These are phyloP conservation scores for Grammothele lineata DNA, from an alignment of 768 basidiomycete genomes.

Conservation along the genomic window DNA sequence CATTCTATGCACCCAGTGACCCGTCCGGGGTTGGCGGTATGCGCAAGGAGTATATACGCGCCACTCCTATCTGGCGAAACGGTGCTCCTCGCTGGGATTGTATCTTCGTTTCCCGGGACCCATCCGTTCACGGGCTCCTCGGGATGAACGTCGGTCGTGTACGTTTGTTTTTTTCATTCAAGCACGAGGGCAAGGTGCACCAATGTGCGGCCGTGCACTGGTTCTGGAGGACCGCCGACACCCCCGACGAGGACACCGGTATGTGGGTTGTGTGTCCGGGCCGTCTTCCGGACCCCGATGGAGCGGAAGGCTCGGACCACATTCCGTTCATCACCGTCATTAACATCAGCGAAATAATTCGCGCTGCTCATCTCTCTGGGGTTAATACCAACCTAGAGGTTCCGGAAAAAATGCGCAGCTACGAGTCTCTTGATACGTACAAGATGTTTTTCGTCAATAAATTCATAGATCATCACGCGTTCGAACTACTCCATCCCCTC, in stretches of 20 bases:
- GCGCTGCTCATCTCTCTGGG: too few relatives aligned
- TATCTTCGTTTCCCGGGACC: conserved; percentile 21
- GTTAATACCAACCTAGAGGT: too few relatives aligned
- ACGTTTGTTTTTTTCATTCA: conserved; percentile 18
- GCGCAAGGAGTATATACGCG: conserved; percentile 22
- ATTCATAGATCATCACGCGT: too few relatives aligned
- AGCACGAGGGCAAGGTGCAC: conserved; percentile 16
- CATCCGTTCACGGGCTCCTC: conserved; percentile 11
- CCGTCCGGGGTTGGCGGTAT: conserved; percentile 23
- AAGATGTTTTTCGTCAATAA: too few relatives aligned
- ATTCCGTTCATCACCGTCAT: too few relatives aligned
- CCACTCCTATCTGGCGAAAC: conserved; percentile 10
- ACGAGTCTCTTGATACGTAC: too few relatives aligned
- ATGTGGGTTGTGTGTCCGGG: background rate
- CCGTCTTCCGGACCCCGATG: too few relatives aligned
- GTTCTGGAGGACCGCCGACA: background rate
- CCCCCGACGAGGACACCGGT: background rate
- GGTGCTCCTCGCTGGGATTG: conserved; percentile 11
- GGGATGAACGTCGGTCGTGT: conserved; percentile 19
- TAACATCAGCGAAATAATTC: too few relatives aligned
- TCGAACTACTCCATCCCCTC: too few relatives aligned
- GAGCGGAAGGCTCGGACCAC: too few relatives aligned
- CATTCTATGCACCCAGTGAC: conserved; percentile 29
- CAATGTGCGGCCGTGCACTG: conserved; percentile 7
- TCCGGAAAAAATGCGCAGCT: too few relatives aligned